Base-by-base conservation (phyloP, 768 basidiomycete genomes). In the Hirschioporus abietinus region DNA sequence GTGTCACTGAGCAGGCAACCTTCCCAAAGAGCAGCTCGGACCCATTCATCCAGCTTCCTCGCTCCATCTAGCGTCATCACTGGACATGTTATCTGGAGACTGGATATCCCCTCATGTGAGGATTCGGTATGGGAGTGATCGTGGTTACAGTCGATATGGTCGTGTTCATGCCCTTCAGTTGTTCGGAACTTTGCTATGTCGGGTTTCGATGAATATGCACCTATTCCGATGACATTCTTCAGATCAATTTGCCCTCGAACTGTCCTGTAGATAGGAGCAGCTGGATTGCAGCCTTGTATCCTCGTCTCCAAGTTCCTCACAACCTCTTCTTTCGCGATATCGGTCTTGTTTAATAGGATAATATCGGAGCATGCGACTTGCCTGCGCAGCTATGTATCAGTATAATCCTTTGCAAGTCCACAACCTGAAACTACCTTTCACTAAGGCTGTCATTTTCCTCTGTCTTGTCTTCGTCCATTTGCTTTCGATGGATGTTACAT, bases 301-400 rank as follows among this genome's bases (percentile, higher is more conserved):
- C 84, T 76, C n/a, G 70, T 73, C 73, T 92, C 88, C 15, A 86
- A 85, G 3, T 78, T 72, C 0, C 68, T 64, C 1, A 92, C 72
- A 24, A 79, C 78, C 6, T 78, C 75, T 0, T 82, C 68, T 0
- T 82, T 72, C 1, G 87, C 88, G 9, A 98, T 80, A 72, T 98
- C 96, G 27, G 82, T 80, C 80, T 99, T 99, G 82, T 99, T 99
- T 30, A 99, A 78, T 27, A 99, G 77, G 42, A 99, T 83, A 26
- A 96, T 89, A 73, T 99, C 97, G 26, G 96, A 89, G 42, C 88
- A 90, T 0, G 93, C 96, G 61, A 99, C 90, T 81, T 99, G 97
- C 64, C 96, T 97, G 72, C n/a, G 36, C 6, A 64, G 24, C n/a
- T 58, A 64, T 30, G n/a, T 35, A 2, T 9, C 1, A 24, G 27